Conservation (phyloP, 352 stramenopile genomes). For the Globisporangium ultimum region DNA sequence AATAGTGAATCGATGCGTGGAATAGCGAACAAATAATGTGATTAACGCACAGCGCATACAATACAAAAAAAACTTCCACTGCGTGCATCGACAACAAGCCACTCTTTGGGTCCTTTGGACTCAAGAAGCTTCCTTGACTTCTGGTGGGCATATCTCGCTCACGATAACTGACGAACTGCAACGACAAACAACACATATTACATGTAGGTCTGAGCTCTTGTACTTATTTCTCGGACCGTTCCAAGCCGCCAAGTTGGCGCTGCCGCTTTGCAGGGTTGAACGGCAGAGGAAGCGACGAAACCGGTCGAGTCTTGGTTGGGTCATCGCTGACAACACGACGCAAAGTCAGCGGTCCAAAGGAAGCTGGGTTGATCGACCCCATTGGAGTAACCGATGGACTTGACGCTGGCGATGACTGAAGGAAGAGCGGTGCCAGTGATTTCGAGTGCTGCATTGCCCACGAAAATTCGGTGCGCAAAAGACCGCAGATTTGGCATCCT, state of each 20-base stretch:
- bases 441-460: slow-evolving; percentile 34
- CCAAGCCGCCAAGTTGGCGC: neutral
- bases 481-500: slow-evolving; percentile 26
- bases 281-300: neutral
- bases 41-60: too few relatives aligned
- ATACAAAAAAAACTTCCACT: too few relatives aligned
- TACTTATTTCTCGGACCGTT: neutral
- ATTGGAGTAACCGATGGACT: neutral
- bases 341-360: slow-evolving; percentile 3
- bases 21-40: too few relatives aligned
- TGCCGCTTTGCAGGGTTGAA: slow-evolving; percentile 9
- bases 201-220: neutral
- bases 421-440: slow-evolving; percentile 35
- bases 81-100: too few relatives aligned
- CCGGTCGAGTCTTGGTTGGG: slow-evolving; percentile 8
- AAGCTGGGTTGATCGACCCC: neutral
- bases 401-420: neutral
- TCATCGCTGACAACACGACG: slow-evolving; percentile 21
- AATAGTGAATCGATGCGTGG: too few relatives aligned
- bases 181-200: neutral
- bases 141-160: neutral
- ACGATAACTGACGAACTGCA: neutral
- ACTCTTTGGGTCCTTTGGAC: neutral
- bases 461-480: slow-evolving; percentile 24
- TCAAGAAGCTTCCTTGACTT: neutral